Base-by-base conservation (phyloP, 1,284 basidiomycete genomes). In the Bondarzewia mesenterica region DNA sequence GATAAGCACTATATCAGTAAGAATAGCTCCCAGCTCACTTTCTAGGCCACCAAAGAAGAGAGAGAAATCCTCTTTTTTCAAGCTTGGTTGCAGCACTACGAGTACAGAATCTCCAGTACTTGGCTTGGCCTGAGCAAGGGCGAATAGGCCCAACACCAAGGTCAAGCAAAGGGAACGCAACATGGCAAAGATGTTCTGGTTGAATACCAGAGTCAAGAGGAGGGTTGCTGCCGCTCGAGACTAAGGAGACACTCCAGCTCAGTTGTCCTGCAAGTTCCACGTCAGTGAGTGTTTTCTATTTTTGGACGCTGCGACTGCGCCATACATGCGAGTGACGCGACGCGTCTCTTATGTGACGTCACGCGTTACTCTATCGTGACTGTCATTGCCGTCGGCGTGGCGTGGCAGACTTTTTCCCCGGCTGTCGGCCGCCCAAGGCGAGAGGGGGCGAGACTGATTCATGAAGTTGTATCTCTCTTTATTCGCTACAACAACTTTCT, bases 51-150 rank as follows among this genome's bases (percentile, higher is more conserved):
- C 68, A 66, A 91, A 93, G 76, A 94, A 93, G 58, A 81, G 70
- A 15, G 85, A 85, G 64, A 86, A 95, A 55, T 86, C 75, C 46
- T 78, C 75, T 59, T 66, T 70, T 58, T 79, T 72, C 25, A 84
- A 66, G 46, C 71, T 72, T 4, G 82, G 78, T 60, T 95, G 90
- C 42, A 93, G 73, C 12, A 95, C 74, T 47, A 95, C 86, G 21
- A 96, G 77, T 14, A 96, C 85, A 36, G 82, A 82, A 63, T 89
- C 78, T 8, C 90, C 90, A 2, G 84, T 77, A 62, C 88, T 86
- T n/a, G 89, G 92, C 58, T 77, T 80, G 50, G 88, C 88, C 29
- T 32, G 29, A 12, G 29, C 29, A 10, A 32, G 29, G 12, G 29
- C 29, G n/a, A n/a, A 10, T 12, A 32, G 2, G 29, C 29, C 29